phyloP scores from a whole-genome alignment of 805 yeast species.

The Metschnikowia orientalis region DNA sequence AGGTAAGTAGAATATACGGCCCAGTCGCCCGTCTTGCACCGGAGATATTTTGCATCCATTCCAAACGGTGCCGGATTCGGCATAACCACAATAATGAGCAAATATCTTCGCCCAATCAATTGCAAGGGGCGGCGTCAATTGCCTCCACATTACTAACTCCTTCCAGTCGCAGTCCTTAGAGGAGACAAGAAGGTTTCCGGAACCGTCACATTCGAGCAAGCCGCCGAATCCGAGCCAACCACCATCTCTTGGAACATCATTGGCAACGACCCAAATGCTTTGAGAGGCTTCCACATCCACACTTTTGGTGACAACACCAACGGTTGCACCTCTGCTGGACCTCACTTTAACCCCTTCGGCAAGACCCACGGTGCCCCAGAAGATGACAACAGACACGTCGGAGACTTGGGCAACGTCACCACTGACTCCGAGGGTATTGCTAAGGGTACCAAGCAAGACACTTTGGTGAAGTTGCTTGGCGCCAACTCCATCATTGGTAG shows the following conservation, averaged over 20 bases:
- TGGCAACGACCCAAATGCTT: conserved; percentile 85
- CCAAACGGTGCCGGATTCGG: background rate
- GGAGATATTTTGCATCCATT: too few relatives aligned
- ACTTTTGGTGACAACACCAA: conserved; percentile 98
- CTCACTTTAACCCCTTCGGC: conserved; percentile 88
- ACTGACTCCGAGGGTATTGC: conserved; percentile 89
- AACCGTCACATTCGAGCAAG: conserved; percentile 81
- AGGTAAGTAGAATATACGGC: conserved; percentile 41
- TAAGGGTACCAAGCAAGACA: conserved; percentile 81
- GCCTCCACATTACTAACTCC: conserved; percentile 15
- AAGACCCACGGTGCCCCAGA: conserved; percentile 91
- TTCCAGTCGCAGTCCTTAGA: conserved; percentile 84
- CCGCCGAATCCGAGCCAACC: conserved; percentile 74
- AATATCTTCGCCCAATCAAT: conserved; percentile 9
- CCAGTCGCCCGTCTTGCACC: conserved; percentile 3
- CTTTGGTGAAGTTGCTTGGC: conserved; percentile 76
- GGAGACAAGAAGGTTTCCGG: conserved; percentile 93
- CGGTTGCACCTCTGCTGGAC: conserved; percentile 98
- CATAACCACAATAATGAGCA: conserved; percentile 17
- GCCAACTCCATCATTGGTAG: conserved; percentile 87
- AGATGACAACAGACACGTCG: conserved; percentile 79
- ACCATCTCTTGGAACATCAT: conserved; percentile 81
- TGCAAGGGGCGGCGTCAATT: background rate
- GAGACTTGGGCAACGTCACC: conserved; percentile 92
- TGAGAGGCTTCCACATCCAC: conserved; percentile 97